Base-by-base conservation (phyloP, 345 rosid species). In the Ceriops zippeliana region DNA sequence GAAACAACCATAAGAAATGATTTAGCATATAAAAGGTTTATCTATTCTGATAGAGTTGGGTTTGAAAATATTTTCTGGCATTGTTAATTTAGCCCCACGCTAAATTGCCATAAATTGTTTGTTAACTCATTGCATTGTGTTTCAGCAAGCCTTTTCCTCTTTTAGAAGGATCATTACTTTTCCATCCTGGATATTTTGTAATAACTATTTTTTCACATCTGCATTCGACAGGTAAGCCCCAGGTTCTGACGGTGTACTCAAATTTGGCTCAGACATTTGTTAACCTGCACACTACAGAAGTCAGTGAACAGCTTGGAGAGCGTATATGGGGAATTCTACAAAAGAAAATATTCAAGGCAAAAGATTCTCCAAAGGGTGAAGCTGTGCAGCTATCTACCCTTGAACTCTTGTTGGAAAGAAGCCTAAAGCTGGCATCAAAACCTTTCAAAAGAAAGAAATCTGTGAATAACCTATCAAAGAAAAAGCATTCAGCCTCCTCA, bases 301-400 rank as follows among this genome's bases (percentile, higher is more conserved):
- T 93, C 62, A 90, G 92, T 58, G 96, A 79, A 71, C 96, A 91
- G 82, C 90, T 95, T 61, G 88, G 87, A 70, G 96, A 95, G 73
- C 86, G 96, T n/a, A 82, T 95, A 65, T 90, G 98, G 98, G 90
- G 96, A 70, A 89, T 90, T 78, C 68, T 95, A 60, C 96, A 88
- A 70, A 91, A 88, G 89, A 95, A 88, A 71, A 79, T 91, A 73
- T 89, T 95, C 62, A 95, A 85, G 80, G 93, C 88, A 1, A 95
- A 85, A 82, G 90, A 90, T 47, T 77, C 83, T 47, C 96, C 96
- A 0, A 86, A 80, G 70, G 82, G 79, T 71, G 97, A 86, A 65
- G 69, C 82, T 15, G 66, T 86, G 53, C 80, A 82, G 57, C 71
- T 85, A 9, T 62, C 93, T 22, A 69, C 75, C 7, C 91, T 95